Evolutionary conservation across 2,329 filamentous ascomycete species (phyloP), one percentile per base, ranked within the genome.

Genomic region (Botrytis galanthina): DNA sequence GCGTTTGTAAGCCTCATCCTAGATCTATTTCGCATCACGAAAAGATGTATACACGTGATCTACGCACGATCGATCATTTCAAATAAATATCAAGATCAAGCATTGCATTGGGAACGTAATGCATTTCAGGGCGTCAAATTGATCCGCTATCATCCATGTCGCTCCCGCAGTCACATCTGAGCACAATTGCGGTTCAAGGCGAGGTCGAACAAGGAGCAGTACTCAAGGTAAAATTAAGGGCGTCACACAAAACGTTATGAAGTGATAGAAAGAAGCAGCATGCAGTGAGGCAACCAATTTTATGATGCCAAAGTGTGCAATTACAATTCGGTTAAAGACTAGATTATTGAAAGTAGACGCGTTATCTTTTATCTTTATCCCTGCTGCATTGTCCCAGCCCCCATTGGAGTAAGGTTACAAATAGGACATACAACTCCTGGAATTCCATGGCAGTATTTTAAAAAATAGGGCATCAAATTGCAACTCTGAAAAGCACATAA

Each of bases 281-380:
- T 68, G 9, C n/a, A 42, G 48, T 26, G 9, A 68, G 66, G 66
- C 66, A 68, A 68, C 66, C 66, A 68, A 57, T 57, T 68, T 37
- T 14, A 32, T 64, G 32, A 4, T 32, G 39, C 9, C 16, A 22
- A 9, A 42, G 44, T 44, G 16, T 22, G 39, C 16, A 29, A 12
- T 12, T 4, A 8, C 4, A 4, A 1, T 29, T 5, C 26, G 46
- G 8, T 39, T 54, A 54, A 54, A 54, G n/a, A 32, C 26, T 8
- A 12, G n/a, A 44, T 39, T 1, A 46, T 29, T n/a, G 12, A 68
- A 29, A 37, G 5, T 39, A 57, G 0, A 32, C 22, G 18, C 3
- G 9, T 57, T 39, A 39, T 39, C 37, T 39, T 39, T 42, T 32
- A 42, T 54, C 46, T 29, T 5, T 32, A 68, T 22, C 64, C 48